Evolutionary conservation across 768 basidiomycete species (phyloP).

Genomic region (Chalciporus piperatus): DNA sequence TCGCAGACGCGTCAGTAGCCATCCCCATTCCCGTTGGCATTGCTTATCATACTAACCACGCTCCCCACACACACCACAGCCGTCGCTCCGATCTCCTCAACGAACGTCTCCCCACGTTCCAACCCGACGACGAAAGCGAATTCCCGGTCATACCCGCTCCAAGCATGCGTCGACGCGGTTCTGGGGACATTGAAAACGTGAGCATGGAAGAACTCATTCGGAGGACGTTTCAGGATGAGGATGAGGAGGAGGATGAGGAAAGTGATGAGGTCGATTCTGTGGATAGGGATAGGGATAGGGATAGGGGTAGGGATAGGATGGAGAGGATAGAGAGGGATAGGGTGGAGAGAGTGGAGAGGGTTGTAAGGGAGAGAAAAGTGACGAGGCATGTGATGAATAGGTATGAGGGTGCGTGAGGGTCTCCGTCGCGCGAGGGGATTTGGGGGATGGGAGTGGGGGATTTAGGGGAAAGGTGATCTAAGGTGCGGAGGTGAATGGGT

Average conservation of each 20-base stretch:
- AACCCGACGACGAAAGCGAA: slow-evolving; percentile 29
- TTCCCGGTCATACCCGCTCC: slow-evolving; percentile 56
- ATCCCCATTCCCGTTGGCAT: background rate
- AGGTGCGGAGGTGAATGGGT: background rate
- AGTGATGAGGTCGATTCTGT: background rate
- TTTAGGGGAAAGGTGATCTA: background rate
- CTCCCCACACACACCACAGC: slow-evolving; percentile 39
- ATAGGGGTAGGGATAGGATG: background rate
- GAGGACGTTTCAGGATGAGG: slow-evolving; percentile 39
- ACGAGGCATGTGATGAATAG: slow-evolving; percentile 42
- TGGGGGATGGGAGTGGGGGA: background rate
- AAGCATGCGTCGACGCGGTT: slow-evolving; percentile 51
- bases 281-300: background rate
- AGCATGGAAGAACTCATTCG: slow-evolving; percentile 68
- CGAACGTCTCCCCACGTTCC: slow-evolving; percentile 67
- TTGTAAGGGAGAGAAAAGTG: slow-evolving; percentile 50
- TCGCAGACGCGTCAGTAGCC: slow-evolving; percentile 69
- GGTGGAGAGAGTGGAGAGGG: slow-evolving; percentile 43
- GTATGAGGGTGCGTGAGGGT: slow-evolving; percentile 50
- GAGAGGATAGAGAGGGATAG: slow-evolving; percentile 45
- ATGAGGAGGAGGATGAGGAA: slow-evolving; percentile 57
- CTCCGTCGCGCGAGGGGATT: background rate
- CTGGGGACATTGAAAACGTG: slow-evolving; percentile 41
- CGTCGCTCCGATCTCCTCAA: slow-evolving; percentile 72
- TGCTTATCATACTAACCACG: too few relatives aligned